Percentiles rank a stretch among this genome's conserved stretches.
Evolutionary conservation across 768 basidiomycete genomes (phyloP).

Genomic region (Mycena metata): DNA sequence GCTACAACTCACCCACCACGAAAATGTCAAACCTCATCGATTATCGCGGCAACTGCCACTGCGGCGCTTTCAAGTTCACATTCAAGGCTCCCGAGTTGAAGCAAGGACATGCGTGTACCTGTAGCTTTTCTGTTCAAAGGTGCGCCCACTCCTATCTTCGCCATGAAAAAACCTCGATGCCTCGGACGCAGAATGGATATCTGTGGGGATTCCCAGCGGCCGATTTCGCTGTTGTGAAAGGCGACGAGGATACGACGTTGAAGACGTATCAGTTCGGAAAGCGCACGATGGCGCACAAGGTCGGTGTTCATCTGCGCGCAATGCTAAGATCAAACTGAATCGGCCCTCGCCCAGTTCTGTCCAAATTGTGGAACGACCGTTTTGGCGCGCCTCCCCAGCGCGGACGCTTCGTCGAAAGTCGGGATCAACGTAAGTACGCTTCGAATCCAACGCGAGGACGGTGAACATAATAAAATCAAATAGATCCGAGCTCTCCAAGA

Average conservation of each 20-base stretch:
- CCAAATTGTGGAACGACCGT: constrained; percentile 31
- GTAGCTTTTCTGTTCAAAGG: constrained; percentile 31
- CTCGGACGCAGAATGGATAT: constrained; percentile 22
- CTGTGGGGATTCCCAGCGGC: constrained; percentile 23
- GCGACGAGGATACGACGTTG: constrained; percentile 30
- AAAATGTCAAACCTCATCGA: constrained; percentile 14
- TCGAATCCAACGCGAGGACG: no score
- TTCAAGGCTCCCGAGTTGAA: constrained; percentile 26
- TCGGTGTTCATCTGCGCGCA: background rate
- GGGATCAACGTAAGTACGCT: constrained; percentile 16
- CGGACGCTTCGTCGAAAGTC: background rate
- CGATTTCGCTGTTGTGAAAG: constrained; percentile 21
- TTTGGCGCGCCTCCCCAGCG: constrained; percentile 1
- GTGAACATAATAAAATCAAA: background rate
- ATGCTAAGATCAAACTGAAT: background rate
- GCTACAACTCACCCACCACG: background rate
- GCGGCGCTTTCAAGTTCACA: constrained; percentile 34
- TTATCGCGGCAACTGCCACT: constrained; percentile 35
- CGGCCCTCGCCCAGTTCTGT: constrained; percentile 19
- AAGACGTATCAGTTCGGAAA: constrained; percentile 30
- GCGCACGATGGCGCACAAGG: constrained; percentile 27
- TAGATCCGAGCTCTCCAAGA: constrained; percentile 21
- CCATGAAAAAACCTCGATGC: no score
- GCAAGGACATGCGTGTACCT: constrained; percentile 13
- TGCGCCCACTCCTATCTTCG: background rate